Percentiles rank a stretch among this genome's conserved stretches.
These are phyloP conservation scores for Funneliformis caledonium DNA, from an alignment of 371 early-diverging fungal genomes.

Conservation along the genomic window DNA sequence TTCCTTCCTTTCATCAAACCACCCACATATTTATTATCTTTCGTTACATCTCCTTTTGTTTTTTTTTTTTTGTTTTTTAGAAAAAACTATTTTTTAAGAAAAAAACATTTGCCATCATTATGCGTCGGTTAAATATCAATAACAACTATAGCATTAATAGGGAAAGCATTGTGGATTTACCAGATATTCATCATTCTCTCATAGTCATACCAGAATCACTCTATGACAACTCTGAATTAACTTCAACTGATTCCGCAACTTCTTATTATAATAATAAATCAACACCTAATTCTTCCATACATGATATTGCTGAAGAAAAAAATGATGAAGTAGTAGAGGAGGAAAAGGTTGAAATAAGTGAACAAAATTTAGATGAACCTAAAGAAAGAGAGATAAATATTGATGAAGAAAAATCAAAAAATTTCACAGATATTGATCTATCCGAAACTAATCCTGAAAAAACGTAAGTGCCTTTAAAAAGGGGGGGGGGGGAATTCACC, in stretches of 20 bases:
- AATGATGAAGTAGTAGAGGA: neutral
- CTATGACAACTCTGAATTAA: neutral
- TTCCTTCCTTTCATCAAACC: neutral
- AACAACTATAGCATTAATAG: neutral
- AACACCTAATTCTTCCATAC: neutral
- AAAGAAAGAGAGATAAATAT: neutral
- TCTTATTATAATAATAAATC: neutral
- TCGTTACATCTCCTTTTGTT: no score
- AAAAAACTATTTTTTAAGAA: no score
- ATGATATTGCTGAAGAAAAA: neutral
- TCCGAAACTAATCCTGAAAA: neutral
- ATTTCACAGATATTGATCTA: neutral
- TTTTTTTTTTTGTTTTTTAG: no score
- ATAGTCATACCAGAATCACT: neutral
- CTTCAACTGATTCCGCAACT: neutral
- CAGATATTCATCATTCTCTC: neutral
- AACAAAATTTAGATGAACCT: no score
- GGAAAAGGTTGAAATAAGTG: neutral
- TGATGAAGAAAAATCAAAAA: neutral
- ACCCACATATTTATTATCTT: neutral
- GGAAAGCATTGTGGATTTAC: neutral
- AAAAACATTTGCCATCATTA: neutral
- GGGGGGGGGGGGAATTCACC: neutral
- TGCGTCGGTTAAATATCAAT: neutral
- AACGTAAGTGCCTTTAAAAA: no score